Evolutionary conservation across 2,329 filamentous ascomycete genomes (phyloP).

Genomic region (Ceratocystis diversiconidia): DNA sequence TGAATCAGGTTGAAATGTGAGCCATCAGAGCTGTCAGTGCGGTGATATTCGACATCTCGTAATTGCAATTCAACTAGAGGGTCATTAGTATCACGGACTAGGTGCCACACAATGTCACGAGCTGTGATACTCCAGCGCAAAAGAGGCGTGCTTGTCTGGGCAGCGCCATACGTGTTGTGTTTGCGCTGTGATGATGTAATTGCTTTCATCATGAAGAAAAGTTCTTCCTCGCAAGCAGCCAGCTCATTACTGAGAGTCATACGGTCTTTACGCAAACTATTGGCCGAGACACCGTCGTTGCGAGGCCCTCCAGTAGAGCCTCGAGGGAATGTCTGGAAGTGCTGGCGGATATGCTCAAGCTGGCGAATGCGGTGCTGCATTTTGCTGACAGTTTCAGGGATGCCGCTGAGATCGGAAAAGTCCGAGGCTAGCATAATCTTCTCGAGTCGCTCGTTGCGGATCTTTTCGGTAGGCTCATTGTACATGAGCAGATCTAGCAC

Average conservation of each 20-base stretch:
- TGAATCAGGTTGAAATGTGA: conserved; percentile 89
- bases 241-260: conserved; percentile 81
- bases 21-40: conserved; percentile 91
- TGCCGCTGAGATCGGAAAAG: conserved; percentile 89
- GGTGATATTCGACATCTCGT: conserved; percentile 79
- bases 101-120: conserved; percentile 91
- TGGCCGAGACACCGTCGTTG: background rate
- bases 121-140: conserved; percentile 89
- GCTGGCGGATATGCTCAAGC: conserved; percentile 86
- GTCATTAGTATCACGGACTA: conserved; percentile 74
- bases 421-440: conserved; percentile 99
- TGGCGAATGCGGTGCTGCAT: conserved; percentile 87
- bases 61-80: conserved; percentile 88
- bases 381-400: conserved; percentile 81
- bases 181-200: conserved; percentile 93
- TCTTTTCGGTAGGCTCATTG: conserved; percentile 91
- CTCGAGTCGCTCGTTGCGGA: conserved; percentile 83
- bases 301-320: conserved; percentile 30
- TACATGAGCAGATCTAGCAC: conserved; percentile 92
- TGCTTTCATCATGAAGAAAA: conserved; percentile 99
- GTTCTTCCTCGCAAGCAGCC: conserved; percentile 78
- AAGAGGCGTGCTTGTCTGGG: conserved; percentile 49
- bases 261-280: conserved; percentile 60
- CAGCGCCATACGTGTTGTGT: conserved; percentile 40
- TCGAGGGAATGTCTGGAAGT: conserved; percentile 84